A percentile compares a stretch with the other conserved stretches of the same genome.
Conservation (phyloP, 139 green algal genomes). For the Desmodesmus armatus region DNA sequence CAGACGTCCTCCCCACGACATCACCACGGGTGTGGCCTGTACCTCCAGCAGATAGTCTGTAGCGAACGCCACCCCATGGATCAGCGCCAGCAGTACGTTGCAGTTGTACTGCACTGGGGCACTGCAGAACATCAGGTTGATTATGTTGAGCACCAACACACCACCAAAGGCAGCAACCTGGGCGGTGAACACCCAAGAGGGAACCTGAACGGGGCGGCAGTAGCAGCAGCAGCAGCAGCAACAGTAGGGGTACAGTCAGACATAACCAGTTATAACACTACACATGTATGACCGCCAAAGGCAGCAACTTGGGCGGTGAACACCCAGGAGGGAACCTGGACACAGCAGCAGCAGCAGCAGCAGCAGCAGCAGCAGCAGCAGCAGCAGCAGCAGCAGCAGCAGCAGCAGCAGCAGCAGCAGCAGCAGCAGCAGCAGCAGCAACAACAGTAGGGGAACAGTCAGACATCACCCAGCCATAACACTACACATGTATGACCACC, state of each 20-base stretch:
- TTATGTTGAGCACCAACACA: conserved; percentile 52
- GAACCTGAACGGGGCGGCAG: background rate
- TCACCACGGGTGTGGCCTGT: conserved; percentile 18
- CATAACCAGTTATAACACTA: too few relatives aligned
- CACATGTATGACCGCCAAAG: conserved; percentile 53
- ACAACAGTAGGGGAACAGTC: too few relatives aligned
- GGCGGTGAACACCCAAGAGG: background rate
- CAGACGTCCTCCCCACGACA: background rate
- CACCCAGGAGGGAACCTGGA: background rate
- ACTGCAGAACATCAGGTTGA: conserved; percentile 51
- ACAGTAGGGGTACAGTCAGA: too few relatives aligned
- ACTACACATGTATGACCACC: too few relatives aligned
- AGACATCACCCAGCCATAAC: too few relatives aligned
- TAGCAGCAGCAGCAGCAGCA: background rate
- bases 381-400: too few relatives aligned
- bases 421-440: too few relatives aligned
- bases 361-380: too few relatives aligned
- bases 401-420: too few relatives aligned
- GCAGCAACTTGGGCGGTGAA: conserved; percentile 45
- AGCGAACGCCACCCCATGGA: conserved; percentile 55
- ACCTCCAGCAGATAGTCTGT: conserved; percentile 52
- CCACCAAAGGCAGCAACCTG: conserved; percentile 53
- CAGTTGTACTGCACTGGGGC: conserved; percentile 50
- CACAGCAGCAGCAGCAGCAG: background rate
- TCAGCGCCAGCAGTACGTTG: conserved; percentile 62